These are phyloP conservation scores for Lenwebbia sp. DNA, from an alignment of 345 rosid species.

Conservation along the genomic window DNA sequence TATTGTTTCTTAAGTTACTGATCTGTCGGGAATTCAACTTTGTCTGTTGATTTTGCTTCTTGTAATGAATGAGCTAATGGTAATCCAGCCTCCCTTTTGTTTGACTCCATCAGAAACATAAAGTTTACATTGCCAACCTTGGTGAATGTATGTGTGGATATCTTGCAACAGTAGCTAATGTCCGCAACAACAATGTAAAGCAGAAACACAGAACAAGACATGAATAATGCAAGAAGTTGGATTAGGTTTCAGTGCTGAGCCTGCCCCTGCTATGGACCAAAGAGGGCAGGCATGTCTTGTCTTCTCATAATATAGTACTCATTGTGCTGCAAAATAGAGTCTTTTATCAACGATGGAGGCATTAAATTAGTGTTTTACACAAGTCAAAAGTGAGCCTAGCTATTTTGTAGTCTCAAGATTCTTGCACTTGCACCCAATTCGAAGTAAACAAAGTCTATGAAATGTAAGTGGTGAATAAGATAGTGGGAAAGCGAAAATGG, in stretches of 20 bases:
- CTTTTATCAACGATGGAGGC: neutral
- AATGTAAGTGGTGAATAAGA: slow-evolving; percentile 1
- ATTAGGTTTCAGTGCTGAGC: neutral
- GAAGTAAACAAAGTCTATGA: slow-evolving; percentile 7
- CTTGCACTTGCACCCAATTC: slow-evolving; percentile 24
- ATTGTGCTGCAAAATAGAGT: neutral
- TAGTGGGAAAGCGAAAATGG: slow-evolving; percentile 5
- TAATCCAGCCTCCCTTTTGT: neutral
- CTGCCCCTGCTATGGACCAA: neutral
- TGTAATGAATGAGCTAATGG: neutral
- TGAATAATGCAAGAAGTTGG: neutral
- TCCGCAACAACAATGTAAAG: neutral
- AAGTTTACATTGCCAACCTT: neutral
- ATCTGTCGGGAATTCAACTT: neutral
- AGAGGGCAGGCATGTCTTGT: neutral
- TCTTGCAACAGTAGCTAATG: neutral
- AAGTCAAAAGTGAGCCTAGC: slow-evolving; percentile 22
- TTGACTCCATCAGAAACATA: neutral
- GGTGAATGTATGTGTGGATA: neutral
- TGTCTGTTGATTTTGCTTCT: neutral
- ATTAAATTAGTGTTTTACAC: neutral
- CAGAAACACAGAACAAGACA: neutral
- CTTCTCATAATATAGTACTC: neutral
- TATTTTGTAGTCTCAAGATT: slow-evolving; percentile 12
- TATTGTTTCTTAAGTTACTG: neutral